Evolutionary conservation across 805 yeast species (phyloP), one percentile per base, ranked within the genome.

Genomic region (Candida nemodendra): DNA sequence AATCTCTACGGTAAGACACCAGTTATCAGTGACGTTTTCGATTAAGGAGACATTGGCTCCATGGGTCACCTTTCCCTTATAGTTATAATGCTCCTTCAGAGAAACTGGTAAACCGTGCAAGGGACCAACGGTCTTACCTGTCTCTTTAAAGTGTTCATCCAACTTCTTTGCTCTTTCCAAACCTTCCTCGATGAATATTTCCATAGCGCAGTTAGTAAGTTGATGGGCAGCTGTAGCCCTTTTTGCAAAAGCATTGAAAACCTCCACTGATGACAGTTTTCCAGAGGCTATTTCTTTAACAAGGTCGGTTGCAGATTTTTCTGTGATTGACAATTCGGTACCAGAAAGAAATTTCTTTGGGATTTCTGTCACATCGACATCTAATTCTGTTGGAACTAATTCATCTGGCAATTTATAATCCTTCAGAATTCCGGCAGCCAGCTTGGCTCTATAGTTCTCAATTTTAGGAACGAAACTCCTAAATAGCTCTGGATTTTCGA

Each of bases 101-200:
- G 84, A 76, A 34, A 80, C 62, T 5, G 85, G 84, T 46, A 80
- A 57, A 2, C 86, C 85, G 30, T 81, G 84, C 37, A 79, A 63
- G 1, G 82, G 79, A 31, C 80, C 80, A 18, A 74, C 57, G 0
- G 76, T 62, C 34, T 70, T 59, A 2, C 78, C 77, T 33, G 71
- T 65, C 33, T 66, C 62, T 16, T 54, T 52, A 39, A 59, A 62
- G 46, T 69, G 68, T 3, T 72, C 76, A 60, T 81, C 85, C 39
- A 77, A 62, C 47, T 71, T 74, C 44, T 68, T 43, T 2, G 79
- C 79, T 32, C 73, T 61, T 32, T 61, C 49, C 36, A 74, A 55
- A 11, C 78, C 79, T 34, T 74, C 75, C 21, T 72, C 72, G 27
- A 66, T 48, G 42, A 74, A 67, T 6, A 74, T 42, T 27, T 74